These are phyloP conservation scores for Acer negundo DNA, from an alignment of 345 rosid genomes.

Conservation along the genomic window DNA sequence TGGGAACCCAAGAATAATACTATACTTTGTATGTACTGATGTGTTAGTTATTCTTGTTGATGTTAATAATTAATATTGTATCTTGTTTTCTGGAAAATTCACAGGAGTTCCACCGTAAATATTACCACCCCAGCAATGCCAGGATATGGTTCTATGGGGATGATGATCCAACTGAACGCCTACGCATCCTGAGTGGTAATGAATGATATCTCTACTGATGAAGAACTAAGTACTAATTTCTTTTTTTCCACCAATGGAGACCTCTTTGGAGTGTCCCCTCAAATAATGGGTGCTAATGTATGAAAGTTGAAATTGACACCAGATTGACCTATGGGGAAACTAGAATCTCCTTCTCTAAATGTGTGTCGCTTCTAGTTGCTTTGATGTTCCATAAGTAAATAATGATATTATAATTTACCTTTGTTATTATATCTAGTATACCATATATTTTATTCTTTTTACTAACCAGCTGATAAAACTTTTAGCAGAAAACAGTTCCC, in stretches of 20 bases:
- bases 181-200: conserved; percentile 82
- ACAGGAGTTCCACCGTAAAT: conserved; percentile 90
- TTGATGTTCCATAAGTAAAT: neutral
- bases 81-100: conserved; percentile 20
- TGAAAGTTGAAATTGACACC: neutral
- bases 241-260: neutral
- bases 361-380: neutral
- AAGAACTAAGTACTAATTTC: conserved; percentile 1
- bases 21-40: neutral
- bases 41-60: neutral
- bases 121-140: conserved; percentile 94
- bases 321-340: conserved; percentile 6
- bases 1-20: neutral
- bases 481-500: neutral
- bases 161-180: conserved; percentile 83
- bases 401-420: neutral
- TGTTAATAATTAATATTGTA: conserved; percentile 11
- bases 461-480: neutral
- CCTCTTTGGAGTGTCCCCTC: conserved; percentile 5
- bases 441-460: neutral
- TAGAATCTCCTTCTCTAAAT: neutral
- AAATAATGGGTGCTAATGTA: neutral
- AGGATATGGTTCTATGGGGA: conserved; percentile 98
- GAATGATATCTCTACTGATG: conserved; percentile 6
- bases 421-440: neutral